These are phyloP conservation scores for Sodiomyces alkalinus DNA, from an alignment of 2,329 filamentous ascomycete genomes.

Conservation along the genomic window DNA sequence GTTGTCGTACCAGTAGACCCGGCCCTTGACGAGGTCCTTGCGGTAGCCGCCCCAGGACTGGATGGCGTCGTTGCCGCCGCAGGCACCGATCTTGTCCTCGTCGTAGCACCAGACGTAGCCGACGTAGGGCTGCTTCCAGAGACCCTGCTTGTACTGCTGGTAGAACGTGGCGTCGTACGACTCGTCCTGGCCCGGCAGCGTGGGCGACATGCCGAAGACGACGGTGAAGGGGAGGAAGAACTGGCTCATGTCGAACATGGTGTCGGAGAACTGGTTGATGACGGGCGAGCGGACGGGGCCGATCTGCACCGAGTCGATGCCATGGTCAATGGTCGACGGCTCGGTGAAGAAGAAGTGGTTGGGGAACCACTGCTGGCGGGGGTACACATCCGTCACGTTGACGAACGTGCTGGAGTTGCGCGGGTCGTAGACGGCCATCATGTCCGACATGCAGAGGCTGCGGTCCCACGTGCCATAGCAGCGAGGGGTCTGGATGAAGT, in stretches of 20 bases:
- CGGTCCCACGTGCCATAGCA: conserved; percentile 7
- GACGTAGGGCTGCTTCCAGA: conserved; percentile 4
- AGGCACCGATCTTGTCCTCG: conserved; percentile 4
- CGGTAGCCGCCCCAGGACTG: conserved; percentile 9
- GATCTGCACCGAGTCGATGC: conserved; percentile 6
- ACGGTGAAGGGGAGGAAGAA: conserved; percentile 6
- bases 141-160: conserved; percentile 8
- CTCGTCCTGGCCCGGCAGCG: conserved; percentile 5
- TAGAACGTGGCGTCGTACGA: conserved; percentile 8
- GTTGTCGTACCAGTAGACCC: conserved; percentile 15
- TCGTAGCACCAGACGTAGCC: conserved; percentile 9
- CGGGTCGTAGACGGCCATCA: conserved; percentile 6
- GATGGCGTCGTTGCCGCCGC: conserved; percentile 8
- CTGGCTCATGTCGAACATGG: conserved; percentile 5
- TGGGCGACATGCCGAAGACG: conserved; percentile 7
- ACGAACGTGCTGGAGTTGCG: conserved; percentile 4
- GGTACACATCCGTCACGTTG: conserved; percentile 5
- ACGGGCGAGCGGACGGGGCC: conserved; percentile 4
- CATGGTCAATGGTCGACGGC: conserved; percentile 6
- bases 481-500: conserved; percentile 6
- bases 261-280: conserved; percentile 6
- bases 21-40: conserved; percentile 10
- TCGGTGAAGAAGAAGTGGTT: conserved; percentile 10
- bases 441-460: conserved; percentile 4
- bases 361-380: conserved; percentile 6